Conservation (phyloP, 2,329 filamentous ascomycete genomes). For the Apiospora aurea region DNA sequence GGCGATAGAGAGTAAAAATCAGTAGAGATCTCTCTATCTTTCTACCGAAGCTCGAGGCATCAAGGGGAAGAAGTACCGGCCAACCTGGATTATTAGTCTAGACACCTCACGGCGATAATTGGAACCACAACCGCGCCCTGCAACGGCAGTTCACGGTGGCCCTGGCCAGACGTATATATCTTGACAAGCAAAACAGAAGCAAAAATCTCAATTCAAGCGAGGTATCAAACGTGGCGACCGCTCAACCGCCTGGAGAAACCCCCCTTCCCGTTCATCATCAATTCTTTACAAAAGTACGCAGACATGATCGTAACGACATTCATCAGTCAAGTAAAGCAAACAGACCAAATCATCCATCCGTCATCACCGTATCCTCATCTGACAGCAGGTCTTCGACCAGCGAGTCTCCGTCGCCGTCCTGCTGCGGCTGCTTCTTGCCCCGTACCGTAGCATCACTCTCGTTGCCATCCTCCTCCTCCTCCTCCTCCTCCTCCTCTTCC, state of each 20-base stretch:
- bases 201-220: constrained; percentile 9
- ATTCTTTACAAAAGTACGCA: constrained; percentile 8
- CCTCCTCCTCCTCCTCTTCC: background rate
- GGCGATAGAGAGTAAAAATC: no score
- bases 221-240: constrained; percentile 4
- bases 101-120: no score
- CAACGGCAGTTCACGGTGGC: no score
- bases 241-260: background rate
- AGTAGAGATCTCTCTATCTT: no score
- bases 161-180: no score
- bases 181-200: background rate
- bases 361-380: constrained; percentile 23
- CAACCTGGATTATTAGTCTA: no score
- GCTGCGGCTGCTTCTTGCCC: constrained; percentile 29
- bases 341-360: constrained; percentile 1
- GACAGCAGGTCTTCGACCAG: constrained; percentile 33
- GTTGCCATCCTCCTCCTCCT: constrained; percentile 29
- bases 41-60: no score
- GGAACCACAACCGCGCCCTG: no score
- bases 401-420: constrained; percentile 35
- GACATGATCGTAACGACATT: constrained; percentile 22
- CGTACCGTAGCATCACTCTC: constrained; percentile 34
- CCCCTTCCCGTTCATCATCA: background rate
- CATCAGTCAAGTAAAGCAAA: background rate
- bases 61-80: no score